phyloP scores from a whole-genome alignment of 257 asterid genomes.

The Solanum stenotomum region DNA sequence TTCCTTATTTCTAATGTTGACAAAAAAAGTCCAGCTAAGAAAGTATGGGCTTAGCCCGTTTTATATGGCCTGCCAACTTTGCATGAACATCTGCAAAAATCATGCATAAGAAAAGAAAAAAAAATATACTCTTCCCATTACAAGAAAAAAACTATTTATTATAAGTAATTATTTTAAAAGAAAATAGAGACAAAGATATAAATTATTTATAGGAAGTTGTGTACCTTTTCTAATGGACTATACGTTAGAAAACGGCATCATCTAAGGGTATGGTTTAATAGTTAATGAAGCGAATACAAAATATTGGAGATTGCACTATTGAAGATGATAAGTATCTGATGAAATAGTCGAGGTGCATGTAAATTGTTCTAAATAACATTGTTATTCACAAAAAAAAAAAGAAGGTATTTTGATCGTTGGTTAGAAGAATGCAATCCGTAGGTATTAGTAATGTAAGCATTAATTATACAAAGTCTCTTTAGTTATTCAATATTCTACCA shows the following conservation, averaged over 20 bases:
- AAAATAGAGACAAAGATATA: not conserved
- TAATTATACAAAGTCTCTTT: not conserved
- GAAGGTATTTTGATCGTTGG: not conserved
- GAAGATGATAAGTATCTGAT: not conserved
- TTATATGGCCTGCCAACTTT: not conserved
- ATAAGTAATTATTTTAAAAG: too few species aligned
- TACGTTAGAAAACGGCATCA: too few species aligned
- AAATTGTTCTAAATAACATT: not conserved
- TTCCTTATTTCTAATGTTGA: not conserved
- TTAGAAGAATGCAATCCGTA: not conserved
- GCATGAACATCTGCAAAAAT: not conserved
- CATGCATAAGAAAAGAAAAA: not conserved
- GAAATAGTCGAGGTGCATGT: not conserved
- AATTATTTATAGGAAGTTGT: not conserved
- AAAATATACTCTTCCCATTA: not conserved
- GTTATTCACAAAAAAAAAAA: not conserved
- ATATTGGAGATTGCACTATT: not conserved
- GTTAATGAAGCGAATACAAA: not conserved
- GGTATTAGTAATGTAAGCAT: not conserved
- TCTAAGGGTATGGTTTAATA: not conserved
- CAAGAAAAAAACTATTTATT: not conserved
- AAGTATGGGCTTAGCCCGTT: not conserved
- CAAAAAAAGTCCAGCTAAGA: not conserved
- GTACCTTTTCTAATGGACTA: not conserved
- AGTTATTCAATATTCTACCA: not conserved